Conservation (phyloP, 2,329 filamentous ascomycete genomes). For the Cladosporium austrohemisphaericum region DNA sequence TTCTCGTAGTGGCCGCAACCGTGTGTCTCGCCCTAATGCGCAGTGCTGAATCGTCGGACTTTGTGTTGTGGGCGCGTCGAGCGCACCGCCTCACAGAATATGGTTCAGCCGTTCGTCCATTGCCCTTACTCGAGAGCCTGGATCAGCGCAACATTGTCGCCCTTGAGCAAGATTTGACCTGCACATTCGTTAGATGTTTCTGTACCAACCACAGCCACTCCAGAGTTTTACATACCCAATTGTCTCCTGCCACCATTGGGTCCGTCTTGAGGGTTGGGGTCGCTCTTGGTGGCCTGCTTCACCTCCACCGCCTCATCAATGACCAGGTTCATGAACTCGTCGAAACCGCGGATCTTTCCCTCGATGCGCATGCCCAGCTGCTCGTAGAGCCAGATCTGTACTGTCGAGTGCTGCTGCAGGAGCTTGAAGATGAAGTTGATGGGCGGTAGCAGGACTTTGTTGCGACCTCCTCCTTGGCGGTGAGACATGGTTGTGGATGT, state of each 20-base stretch:
- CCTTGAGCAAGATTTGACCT: slow-evolving; percentile 84
- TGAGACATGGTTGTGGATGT: slow-evolving; percentile 45
- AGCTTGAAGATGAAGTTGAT: slow-evolving; percentile 95
- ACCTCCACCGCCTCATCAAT: slow-evolving; percentile 95
- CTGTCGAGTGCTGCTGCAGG: slow-evolving; percentile 74
- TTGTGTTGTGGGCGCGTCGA: not conserved
- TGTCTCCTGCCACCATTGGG: slow-evolving; percentile 67
- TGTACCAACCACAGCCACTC: not conserved
- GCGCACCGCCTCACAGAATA: not conserved
- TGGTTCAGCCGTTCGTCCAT: not conserved
- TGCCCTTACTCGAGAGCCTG: slow-evolving; percentile 38
- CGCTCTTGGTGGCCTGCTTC: slow-evolving; percentile 74
- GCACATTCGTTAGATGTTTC: slow-evolving; percentile 3
- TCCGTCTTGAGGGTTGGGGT: slow-evolving; percentile 70
- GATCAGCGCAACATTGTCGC: slow-evolving; percentile 82
- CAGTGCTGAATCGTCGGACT: no score
- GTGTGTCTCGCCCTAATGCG: no score
- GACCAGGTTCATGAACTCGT: slow-evolving; percentile 99
- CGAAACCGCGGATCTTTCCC: slow-evolving; percentile 94
- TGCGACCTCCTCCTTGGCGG: slow-evolving; percentile 47
- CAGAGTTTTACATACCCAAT: slow-evolving; percentile 60
- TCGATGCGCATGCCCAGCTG: slow-evolving; percentile 92
- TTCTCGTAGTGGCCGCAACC: no score
- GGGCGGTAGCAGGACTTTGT: slow-evolving; percentile 68
- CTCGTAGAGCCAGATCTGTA: slow-evolving; percentile 96